Conservation (phyloP, 495 filamentous ascomycete genomes). For the Podospora sp. region DNA sequence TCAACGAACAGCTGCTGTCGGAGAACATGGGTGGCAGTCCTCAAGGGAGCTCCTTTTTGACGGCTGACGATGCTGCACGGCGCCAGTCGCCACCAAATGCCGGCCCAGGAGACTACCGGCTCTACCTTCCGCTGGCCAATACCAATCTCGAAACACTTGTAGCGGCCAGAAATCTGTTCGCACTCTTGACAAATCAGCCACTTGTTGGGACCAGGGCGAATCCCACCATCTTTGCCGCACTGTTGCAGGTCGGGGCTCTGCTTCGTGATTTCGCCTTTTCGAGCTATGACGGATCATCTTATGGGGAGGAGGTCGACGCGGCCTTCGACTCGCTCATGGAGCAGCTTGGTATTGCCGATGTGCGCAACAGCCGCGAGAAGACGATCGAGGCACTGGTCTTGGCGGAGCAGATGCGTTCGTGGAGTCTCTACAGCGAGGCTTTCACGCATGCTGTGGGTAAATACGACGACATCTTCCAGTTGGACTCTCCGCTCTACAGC, state of each 20-base stretch:
- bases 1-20: conserved; percentile 70
- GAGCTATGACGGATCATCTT: conserved; percentile 78
- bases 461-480: conserved; percentile 69
- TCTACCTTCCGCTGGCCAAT: conserved; percentile 63
- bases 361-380: conserved; percentile 81
- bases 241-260: conserved; percentile 69
- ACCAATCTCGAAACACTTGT: conserved; percentile 68
- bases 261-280: conserved; percentile 76
- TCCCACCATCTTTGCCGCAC: conserved; percentile 70
- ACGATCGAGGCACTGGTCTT: conserved; percentile 87
- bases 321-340: conserved; percentile 78
- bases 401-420: conserved; percentile 81
- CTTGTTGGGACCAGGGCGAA: conserved; percentile 74
- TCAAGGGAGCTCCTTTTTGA: conserved; percentile 44
- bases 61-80: conserved; percentile 46
- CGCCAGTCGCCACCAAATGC: conserved; percentile 38
- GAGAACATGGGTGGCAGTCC: conserved; percentile 51
- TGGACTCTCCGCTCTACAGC: conserved; percentile 67
- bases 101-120: conserved; percentile 57
- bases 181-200: conserved; percentile 78
- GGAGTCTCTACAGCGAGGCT: conserved; percentile 82
- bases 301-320: conserved; percentile 71
- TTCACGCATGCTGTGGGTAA: conserved; percentile 94
- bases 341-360: conserved; percentile 75
- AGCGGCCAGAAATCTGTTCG: conserved; percentile 85